Conservation (phyloP, 352 stramenopile genomes). For the Globisporangium parvum region DNA sequence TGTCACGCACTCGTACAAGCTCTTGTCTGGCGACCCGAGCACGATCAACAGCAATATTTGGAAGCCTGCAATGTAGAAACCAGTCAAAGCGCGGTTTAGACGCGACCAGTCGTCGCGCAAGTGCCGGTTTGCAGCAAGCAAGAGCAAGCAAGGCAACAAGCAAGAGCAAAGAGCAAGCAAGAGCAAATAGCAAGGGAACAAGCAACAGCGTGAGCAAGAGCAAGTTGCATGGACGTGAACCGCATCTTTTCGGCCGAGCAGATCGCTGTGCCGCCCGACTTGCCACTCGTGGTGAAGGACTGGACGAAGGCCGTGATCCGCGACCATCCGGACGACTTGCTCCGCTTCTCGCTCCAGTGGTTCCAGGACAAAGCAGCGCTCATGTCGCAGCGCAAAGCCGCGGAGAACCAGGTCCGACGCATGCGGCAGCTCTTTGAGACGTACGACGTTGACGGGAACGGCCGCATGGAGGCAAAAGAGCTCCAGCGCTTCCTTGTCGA, state of each 20-base stretch:
- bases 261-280: slow-evolving; percentile 83
- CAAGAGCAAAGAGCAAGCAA: neutral
- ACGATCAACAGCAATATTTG: slow-evolving; percentile 31
- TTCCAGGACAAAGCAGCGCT: slow-evolving; percentile 77
- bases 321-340: slow-evolving; percentile 64
- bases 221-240: slow-evolving; percentile 81
- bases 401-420: slow-evolving; percentile 53
- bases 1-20: slow-evolving; percentile 76
- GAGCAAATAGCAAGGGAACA: neutral
- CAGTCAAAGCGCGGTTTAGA: neutral
- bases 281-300: slow-evolving; percentile 85
- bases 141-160: neutral
- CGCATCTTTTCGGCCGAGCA: slow-evolving; percentile 91
- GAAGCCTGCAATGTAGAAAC: slow-evolving; percentile 12
- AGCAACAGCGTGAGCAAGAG: neutral
- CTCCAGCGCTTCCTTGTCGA: slow-evolving; percentile 58
- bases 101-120: neutral
- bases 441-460: slow-evolving; percentile 78
- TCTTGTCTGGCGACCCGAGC: slow-evolving; percentile 42
- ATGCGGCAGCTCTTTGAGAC: slow-evolving; percentile 72
- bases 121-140: neutral
- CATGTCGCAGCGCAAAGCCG: slow-evolving; percentile 53
- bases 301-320: slow-evolving; percentile 89
- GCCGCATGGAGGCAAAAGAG: slow-evolving; percentile 74
- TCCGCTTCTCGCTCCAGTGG: slow-evolving; percentile 79